These are phyloP conservation scores for Podospora fimiseda DNA, from an alignment of 495 filamentous ascomycete genomes.

Conservation along the genomic window DNA sequence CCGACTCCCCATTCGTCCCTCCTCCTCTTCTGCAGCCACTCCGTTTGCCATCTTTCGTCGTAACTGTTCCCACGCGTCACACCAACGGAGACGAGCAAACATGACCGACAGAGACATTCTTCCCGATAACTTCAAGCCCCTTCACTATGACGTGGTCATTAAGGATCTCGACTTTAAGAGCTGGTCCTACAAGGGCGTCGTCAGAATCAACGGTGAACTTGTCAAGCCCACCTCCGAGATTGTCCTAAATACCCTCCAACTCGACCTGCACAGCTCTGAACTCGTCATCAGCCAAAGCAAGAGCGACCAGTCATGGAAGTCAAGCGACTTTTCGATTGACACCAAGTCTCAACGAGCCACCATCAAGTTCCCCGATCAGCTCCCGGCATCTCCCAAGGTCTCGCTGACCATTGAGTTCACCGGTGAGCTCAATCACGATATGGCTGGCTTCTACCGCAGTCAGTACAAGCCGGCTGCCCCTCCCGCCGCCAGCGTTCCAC, in stretches of 20 bases:
- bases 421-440: constrained; percentile 85
- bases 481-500: constrained; percentile 64
- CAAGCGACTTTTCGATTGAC: constrained; percentile 68
- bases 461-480: constrained; percentile 79
- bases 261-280: constrained; percentile 53
- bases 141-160: constrained; percentile 78
- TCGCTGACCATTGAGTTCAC: constrained; percentile 68
- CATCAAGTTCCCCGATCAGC: constrained; percentile 60
- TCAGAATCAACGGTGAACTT: constrained; percentile 55
- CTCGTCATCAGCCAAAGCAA: constrained; percentile 40
- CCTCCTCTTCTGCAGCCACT: constrained; percentile 1
- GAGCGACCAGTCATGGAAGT: constrained; percentile 45
- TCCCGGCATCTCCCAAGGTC: constrained; percentile 56
- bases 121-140: constrained; percentile 64
- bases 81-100: constrained; percentile 20
- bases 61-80: constrained; percentile 16
- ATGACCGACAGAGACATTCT: constrained; percentile 51
- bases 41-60: neutral
- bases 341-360: constrained; percentile 71
- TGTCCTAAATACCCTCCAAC: constrained; percentile 63
- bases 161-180: constrained; percentile 66
- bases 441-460: constrained; percentile 94
- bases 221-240: constrained; percentile 60
- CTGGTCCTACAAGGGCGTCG: constrained; percentile 79
- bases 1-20: constrained; percentile 7